Evolutionary conservation across 495 filamentous ascomycete genomes (phyloP), one percentile per base, ranked within the genome.

Genomic region (Hyphodiscus hymeniophilus): DNA sequence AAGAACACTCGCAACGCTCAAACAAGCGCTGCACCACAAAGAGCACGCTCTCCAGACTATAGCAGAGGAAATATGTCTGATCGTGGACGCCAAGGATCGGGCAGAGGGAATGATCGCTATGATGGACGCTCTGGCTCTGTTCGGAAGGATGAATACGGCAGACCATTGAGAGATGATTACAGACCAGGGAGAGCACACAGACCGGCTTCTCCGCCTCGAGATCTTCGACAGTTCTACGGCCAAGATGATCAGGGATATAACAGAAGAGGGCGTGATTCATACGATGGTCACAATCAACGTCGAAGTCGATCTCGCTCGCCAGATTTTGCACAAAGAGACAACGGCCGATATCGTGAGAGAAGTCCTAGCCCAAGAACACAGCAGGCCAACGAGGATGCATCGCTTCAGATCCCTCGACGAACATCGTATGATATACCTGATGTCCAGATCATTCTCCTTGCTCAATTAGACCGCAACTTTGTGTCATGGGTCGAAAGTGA

Each of bases 371-470:
- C 84, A 1, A 69, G 77, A 45, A 66, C 65, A 16, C 68, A 72
- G 20, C 60, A 74, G 7, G 54, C 65, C 38, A 77, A 80, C 30
- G 70, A 72, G 17, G 83, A 84, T 53, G 69, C 72, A 18, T 75
- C 79, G 33, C 66, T 86, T 3, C 82, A 82, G 13, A 74, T 95
- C 16, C 86, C 89, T 20, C 72, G 81, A 49, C 78, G 91, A 50
- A 75, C 76, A 41, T 79, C 85, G 1, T 67, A 75, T 44, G 81
- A 95, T 50, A 80, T 97, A 17, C 92, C 92, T 3, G 92, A 97
- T 56, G 85, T 97, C 21, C 91, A 95, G 57, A 74, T 96, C 21
- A 70, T 98, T 2, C 76, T 94, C 1, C 64, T 87, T 12, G 83
- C 91, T 53, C 81, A 90, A 58, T 70, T 95, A 11, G 82, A 88